Conservation (phyloP, 2,329 filamentous ascomycete species). For the Penicillium expansum region DNA sequence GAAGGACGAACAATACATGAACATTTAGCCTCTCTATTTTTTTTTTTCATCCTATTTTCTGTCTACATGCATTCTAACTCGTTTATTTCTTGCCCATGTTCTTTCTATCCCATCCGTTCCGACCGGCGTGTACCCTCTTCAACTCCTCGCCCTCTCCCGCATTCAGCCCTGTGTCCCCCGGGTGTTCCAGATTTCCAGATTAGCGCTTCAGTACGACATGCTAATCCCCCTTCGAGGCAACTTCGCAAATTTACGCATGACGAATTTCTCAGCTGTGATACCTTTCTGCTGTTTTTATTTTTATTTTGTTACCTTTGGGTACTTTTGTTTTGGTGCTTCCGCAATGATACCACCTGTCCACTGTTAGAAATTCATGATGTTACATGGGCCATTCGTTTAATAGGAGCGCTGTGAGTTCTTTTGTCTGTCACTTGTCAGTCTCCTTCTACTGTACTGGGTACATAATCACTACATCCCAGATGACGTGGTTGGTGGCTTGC, state of each 20-base stretch:
- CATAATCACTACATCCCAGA: neutral
- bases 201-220: constrained; percentile 5
- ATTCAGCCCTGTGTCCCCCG: neutral
- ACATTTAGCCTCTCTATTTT: neutral
- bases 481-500: neutral
- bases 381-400: constrained; percentile 25
- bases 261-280: constrained; percentile 23
- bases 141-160: neutral
- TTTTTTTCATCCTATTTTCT: neutral
- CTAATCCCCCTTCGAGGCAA: neutral
- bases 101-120: neutral
- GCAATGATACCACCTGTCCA: constrained; percentile 28
- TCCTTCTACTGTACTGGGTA: neutral
- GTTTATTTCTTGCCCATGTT: neutral
- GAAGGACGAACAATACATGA: constrained; percentile 48
- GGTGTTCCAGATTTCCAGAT: constrained; percentile 5
- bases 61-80: neutral
- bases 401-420: neutral
- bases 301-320: neutral
- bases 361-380: constrained; percentile 27
- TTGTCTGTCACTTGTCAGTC: neutral
- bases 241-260: constrained; percentile 18
- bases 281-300: constrained; percentile 11
- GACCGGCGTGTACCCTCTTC: constrained; percentile 1
- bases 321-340: constrained; percentile 8